Conservation (phyloP, 2,329 filamentous ascomycete species). For the Boeremia lycopersici region DNA sequence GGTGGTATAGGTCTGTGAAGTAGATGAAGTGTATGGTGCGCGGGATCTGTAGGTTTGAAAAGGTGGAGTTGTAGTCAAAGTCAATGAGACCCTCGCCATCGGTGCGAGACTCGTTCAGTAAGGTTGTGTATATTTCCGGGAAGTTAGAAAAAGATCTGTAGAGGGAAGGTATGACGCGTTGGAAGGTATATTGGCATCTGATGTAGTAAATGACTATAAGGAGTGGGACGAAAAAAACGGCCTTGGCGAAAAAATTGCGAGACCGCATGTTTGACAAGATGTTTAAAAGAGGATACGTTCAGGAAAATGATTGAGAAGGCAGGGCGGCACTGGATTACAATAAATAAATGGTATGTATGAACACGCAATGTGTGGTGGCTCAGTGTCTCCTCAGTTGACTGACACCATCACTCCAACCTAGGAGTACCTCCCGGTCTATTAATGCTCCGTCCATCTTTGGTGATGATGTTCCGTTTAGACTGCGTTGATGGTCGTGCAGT, state of each 20-base stretch:
- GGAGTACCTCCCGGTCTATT: neutral
- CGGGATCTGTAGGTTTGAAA: constrained; percentile 13
- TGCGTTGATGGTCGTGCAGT: neutral
- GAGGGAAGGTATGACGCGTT: constrained; percentile 4
- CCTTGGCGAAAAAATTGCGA: neutral
- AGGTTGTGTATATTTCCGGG: constrained; percentile 12
- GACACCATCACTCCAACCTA: neutral
- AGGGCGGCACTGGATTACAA: neutral
- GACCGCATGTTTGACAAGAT: neutral
- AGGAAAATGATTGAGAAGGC: too few species aligned
- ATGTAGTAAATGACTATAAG: neutral
- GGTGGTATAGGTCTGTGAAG: constrained; percentile 22
- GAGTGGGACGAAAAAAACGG: neutral
- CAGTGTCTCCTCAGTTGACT: neutral
- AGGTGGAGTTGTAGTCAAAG: constrained; percentile 18
- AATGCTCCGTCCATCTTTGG: neutral
- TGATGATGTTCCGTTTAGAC: neutral
- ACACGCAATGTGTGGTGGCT: neutral
- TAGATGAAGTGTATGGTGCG: constrained; percentile 25
- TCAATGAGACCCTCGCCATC: constrained; percentile 9
- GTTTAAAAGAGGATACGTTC: neutral
- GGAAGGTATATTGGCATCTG: constrained; percentile 17
- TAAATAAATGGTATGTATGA: neutral
- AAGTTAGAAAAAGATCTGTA: constrained; percentile 20
- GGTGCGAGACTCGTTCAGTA: constrained; percentile 16